Conservation (phyloP, 1,139 yeast species). For the Yamadazyma diospyri region DNA sequence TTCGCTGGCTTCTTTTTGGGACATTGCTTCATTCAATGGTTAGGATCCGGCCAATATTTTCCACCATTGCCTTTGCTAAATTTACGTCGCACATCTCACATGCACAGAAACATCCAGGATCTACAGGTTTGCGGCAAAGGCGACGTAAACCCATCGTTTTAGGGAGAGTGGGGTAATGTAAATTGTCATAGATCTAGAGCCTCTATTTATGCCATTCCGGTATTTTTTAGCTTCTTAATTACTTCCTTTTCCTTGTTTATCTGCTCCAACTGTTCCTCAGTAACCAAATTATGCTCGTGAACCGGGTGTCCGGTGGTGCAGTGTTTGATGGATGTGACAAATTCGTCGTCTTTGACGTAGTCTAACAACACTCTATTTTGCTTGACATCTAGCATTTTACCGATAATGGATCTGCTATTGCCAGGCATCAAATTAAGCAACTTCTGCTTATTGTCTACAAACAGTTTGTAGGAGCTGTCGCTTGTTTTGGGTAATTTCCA, state of each 20-base stretch:
- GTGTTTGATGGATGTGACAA: slow-evolving; percentile 23
- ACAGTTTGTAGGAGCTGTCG: slow-evolving; percentile 52
- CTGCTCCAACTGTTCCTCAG: slow-evolving; percentile 51
- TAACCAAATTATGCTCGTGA: slow-evolving; percentile 55
- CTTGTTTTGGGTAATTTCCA: slow-evolving; percentile 69
- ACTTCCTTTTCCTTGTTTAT: slow-evolving; percentile 38
- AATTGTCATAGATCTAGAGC: too few relatives aligned
- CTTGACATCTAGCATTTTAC: slow-evolving; percentile 31
- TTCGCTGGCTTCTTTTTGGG: too few relatives aligned
- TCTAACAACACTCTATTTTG: slow-evolving; percentile 26
- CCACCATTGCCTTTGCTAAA: too few relatives aligned
- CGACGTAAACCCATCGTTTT: too few relatives aligned
- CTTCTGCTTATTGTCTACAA: slow-evolving; percentile 22
- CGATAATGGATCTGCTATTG: slow-evolving; percentile 31
- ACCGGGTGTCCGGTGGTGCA: slow-evolving; percentile 23
- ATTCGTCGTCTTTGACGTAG: slow-evolving; percentile 29
- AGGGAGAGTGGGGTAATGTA: too few relatives aligned
- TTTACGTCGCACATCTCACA: too few relatives aligned
- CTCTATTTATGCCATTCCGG: slow-evolving; percentile 16
- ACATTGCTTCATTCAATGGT: too few relatives aligned
- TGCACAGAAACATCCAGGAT: too few relatives aligned
- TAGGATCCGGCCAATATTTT: too few relatives aligned
- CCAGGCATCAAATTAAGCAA: slow-evolving; percentile 36
- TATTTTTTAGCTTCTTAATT: slow-evolving; percentile 20
- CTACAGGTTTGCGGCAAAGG: too few relatives aligned